These are phyloP conservation scores for Sporothrix luriei DNA, from an alignment of 2,329 filamentous ascomycete genomes.

Conservation along the genomic window DNA sequence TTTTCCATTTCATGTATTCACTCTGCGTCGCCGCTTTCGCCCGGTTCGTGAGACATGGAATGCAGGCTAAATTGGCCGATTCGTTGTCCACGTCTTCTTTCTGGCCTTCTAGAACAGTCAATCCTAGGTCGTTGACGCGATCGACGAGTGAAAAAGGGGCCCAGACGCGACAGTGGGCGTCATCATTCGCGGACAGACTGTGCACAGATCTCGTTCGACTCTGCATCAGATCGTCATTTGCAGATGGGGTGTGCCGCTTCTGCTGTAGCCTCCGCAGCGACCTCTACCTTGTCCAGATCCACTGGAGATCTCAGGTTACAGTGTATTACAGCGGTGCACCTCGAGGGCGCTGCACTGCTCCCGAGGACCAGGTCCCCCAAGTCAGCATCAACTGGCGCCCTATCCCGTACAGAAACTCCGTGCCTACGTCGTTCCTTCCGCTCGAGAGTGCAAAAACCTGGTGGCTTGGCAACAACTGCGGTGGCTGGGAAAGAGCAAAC, in stretches of 20 bases:
- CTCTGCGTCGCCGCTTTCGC: background rate
- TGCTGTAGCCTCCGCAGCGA: background rate
- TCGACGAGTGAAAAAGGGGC: background rate
- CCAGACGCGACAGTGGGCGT: background rate
- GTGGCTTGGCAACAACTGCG: background rate
- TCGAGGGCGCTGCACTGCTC: too few species aligned
- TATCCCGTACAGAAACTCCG: background rate
- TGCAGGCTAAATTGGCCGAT: conserved; percentile 10
- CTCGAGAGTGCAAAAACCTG: background rate
- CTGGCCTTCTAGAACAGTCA: background rate
- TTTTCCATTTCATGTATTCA: conserved; percentile 5
- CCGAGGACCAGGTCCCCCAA: background rate
- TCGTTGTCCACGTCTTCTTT: background rate
- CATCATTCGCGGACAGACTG: background rate
- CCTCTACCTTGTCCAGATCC: background rate
- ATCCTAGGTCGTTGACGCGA: background rate
- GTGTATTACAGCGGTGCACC: too few species aligned
- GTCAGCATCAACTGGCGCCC: background rate
- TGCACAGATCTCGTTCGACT: conserved; percentile 1
- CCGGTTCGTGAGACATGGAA: conserved; percentile 9
- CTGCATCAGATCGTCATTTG: background rate
- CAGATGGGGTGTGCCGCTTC: background rate
- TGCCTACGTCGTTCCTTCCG: background rate
- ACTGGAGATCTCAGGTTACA: conserved; percentile 9
- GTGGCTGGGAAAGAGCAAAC: background rate